Base-by-base conservation (phyloP, 768 basidiomycete genomes). In the Boletus subparvulus region DNA sequence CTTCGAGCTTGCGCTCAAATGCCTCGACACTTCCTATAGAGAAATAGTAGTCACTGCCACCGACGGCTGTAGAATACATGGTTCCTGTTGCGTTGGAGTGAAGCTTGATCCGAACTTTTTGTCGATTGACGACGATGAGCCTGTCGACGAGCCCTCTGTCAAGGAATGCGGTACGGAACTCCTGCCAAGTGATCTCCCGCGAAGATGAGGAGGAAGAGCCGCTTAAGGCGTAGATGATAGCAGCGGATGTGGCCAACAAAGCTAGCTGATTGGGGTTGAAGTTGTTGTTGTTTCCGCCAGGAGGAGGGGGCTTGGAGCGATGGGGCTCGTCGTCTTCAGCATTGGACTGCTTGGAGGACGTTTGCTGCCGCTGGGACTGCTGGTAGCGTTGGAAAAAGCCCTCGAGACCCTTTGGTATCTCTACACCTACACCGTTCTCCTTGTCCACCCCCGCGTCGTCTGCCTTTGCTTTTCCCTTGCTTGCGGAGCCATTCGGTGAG, bases 151-250 rank as follows among this genome's bases (percentile, higher is more conserved):
- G 83, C 42, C 94, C 96, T 69, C 95, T 94, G 74, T 96, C 90
- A 45, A 99, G 87, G 79, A 99, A 93, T 11, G 94, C 93, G 44
- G 92, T 95, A 50, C 94, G 86, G 78, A 99, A 99, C 74, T 98
- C 97, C 75, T 98, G 95, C 96, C 97, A 99, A 61, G 97, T 99
- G 63, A 99, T 98, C 75, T 99, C 97, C 56, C 90, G 84, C 2
- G 88, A 84, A 26, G 76, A 74, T 0, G 75, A 70, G 5, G 81
- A 75, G 0, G 77, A 72, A 39, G 76, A 77, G 30, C 69, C 68
- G 13, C 85, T 80, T 55, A 83, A 77, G 14, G 82, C 81, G 63
- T 87, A 90, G 14, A 88, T 77, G 63, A 88, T 80, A 65, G 85
- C 87, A 21, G 83, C 81, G 32, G 75, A 69, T 14, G 84, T 78